Conservation (phyloP, 257 asterid genomes). For the Gentiana macrophylla region DNA sequence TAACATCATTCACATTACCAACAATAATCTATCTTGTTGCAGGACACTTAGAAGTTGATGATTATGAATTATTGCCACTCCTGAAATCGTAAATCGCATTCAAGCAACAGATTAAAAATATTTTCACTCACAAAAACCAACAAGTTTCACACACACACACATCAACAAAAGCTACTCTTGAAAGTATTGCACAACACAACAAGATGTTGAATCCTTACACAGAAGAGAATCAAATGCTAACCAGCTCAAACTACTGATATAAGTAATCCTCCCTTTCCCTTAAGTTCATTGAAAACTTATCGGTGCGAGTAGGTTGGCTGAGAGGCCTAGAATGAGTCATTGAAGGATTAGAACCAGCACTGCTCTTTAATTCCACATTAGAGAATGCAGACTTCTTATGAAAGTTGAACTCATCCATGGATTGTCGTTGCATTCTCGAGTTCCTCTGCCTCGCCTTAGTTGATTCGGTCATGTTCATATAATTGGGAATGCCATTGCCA, state of each 20-base stretch:
- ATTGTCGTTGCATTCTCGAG: conserved; percentile 40
- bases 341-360: conserved; percentile 31
- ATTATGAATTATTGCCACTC: too few species aligned
- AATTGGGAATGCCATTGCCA: conserved; percentile 47
- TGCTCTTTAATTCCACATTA: conserved; percentile 42
- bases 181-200: conserved; percentile 26
- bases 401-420: conserved; percentile 84
- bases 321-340: conserved; percentile 24
- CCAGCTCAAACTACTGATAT: conserved; percentile 13
- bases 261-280: conserved; percentile 23
- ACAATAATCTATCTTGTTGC: conserved; percentile 60
- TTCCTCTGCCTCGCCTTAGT: conserved; percentile 81
- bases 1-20: conserved; percentile 82
- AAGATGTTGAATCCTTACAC: conserved; percentile 43
- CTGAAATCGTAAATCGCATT: not conserved
- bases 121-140: not conserved
- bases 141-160: not conserved
- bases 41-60: conserved; percentile 54
- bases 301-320: conserved; percentile 35
- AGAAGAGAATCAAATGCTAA: not conserved
- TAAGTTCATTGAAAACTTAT: conserved; percentile 29
- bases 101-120: not conserved
- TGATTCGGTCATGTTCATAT: conserved; percentile 87
- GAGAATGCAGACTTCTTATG: conserved; percentile 32
- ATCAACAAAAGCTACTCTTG: not conserved